Evolutionary conservation across 108 stramenopile species (phyloP), one percentile per base, ranked within the genome.

Genomic region (Cyclostephanos tholiformis): DNA sequence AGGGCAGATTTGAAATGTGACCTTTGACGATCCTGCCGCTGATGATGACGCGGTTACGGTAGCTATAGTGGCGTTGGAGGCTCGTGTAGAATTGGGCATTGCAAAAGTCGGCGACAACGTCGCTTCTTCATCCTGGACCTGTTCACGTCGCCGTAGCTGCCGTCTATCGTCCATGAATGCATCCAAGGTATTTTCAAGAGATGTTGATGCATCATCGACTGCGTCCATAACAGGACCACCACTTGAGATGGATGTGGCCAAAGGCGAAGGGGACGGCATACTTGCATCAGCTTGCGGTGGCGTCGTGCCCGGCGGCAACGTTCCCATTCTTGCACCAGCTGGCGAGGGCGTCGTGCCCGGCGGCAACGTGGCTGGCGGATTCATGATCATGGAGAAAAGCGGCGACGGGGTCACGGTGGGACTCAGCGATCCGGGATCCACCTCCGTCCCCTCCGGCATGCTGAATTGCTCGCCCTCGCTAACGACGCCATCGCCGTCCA

Each of bases 1-100:
- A 32, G 59, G 59, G 35, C 59, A 60, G 11, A 60, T 60, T 60
- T 35, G 30, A 36, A 60, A 60, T 13, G 14, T 3, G 27, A 60
- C 32, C 32, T 11, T 60, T 60, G 9, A 2, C 5, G 32, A 1
- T 12, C 0, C 16, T 19, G 59, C 35, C 30, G 32, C 19, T 60
- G 59, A 14, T 35, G 59, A 29, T 29, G 59, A 60, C 32, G 27
- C 32, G 14, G 16, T 36, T 19, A 17, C 30, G 35, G 16, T 36
- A 9, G 16, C 59, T 2, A 4, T 35, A 13, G 27, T 17, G 59
- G 6, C 1, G 59, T 29, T 36, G 30, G 30, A 17, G 1, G n/a
- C 35, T 17, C 27, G 35, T 6, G 30, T 36, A 35, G 25, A 10
- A 5, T 55, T 55, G 25, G 23, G 9, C 25, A 26, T 25, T 55